Evolutionary conservation across 441 rosid genomes (phyloP), one percentile per base, ranked within the genome.

Genomic region (Pelargonium citronellum): DNA sequence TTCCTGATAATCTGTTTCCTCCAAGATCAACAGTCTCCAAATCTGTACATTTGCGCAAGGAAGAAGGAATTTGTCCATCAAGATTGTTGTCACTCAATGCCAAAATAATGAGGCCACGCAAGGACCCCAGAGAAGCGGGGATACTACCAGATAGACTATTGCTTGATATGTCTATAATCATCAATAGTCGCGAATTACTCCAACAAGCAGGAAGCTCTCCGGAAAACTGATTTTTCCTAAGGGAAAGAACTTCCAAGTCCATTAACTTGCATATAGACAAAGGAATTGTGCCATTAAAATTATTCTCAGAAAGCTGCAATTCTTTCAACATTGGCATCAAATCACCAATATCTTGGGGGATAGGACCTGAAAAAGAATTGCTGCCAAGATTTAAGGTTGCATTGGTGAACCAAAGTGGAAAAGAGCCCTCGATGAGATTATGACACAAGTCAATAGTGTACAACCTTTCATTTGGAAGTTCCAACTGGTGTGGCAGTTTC

Each of bases 321-420:
- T 64, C 79, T 67, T 58, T 47, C 65, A 89, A 68, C 71, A 76
- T 68, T n/a, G 89, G 90, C 89, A 84, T 84, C 68, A 83, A 78
- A 46, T 66, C 75, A 34, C 75, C 69, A 4, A 84, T 82, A 27
- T 84, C 80, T 49, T 49, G 72, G 4, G 88, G 89, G 62, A 86
- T 67, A 37, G 78, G 57, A 17, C 91, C 93, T 1, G 87, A 83
- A 81, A 88, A 84, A 17, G 72, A 75, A 78, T 87, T 88, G 65
- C 70, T 79, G 37, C 81, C 73, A 64, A 88, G 88, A 70, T 71
- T 75, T 10, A 87, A 72, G 0, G 80, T 75, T 69, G 86, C 87
- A 74, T 80, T 85, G 57, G 81, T 75, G 60, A 84, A 82, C 90
- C 87, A 82, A 24, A 47, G 46, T 41, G 84, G 85, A n/a, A 82